These are phyloP conservation scores for Torulaspora microellipsoides DNA, from an alignment of 805 yeast species.

Conservation along the genomic window DNA sequence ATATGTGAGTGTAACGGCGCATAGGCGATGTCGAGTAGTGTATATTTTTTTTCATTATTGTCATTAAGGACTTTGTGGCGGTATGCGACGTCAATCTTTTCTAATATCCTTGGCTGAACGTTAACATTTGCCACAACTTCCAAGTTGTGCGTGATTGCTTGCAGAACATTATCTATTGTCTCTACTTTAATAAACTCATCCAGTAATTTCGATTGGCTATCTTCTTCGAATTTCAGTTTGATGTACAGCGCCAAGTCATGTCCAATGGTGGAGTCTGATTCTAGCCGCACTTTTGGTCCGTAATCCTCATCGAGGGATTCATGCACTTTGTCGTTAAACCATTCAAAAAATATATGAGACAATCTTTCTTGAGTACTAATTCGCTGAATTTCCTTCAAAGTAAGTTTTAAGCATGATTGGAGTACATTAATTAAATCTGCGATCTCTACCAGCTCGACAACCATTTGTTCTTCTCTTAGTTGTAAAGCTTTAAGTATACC, in stretches of 20 bases:
- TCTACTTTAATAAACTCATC: not conserved
- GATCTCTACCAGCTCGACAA: not conserved
- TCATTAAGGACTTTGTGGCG: not conserved
- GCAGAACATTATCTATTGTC: not conserved
- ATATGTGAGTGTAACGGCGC: not conserved
- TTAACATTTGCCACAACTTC: not conserved
- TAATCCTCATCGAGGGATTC: constrained; percentile 22
- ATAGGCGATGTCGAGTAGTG: constrained; percentile 1
- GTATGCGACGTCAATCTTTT: not conserved
- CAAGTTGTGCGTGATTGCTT: not conserved
- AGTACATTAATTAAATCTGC: constrained; percentile 1
- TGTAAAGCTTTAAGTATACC: constrained; percentile 11
- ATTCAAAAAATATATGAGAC: constrained; percentile 15
- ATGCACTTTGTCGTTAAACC: constrained; percentile 23
- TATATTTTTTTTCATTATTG: not conserved
- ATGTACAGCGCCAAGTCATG: constrained; percentile 9
- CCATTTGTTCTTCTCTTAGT: constrained; percentile 2
- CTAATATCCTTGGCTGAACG: constrained; percentile 3
- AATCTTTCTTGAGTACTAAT: constrained; percentile 14
- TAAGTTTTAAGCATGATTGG: constrained; percentile 10
- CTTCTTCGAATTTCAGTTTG: not conserved
- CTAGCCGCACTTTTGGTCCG: constrained; percentile 6
- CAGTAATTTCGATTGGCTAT: not conserved
- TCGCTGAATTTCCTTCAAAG: constrained; percentile 10
- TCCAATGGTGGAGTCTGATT: constrained; percentile 7